Evolutionary conservation across 768 basidiomycete genomes (phyloP).

Genomic region (Termitomyces sp.): DNA sequence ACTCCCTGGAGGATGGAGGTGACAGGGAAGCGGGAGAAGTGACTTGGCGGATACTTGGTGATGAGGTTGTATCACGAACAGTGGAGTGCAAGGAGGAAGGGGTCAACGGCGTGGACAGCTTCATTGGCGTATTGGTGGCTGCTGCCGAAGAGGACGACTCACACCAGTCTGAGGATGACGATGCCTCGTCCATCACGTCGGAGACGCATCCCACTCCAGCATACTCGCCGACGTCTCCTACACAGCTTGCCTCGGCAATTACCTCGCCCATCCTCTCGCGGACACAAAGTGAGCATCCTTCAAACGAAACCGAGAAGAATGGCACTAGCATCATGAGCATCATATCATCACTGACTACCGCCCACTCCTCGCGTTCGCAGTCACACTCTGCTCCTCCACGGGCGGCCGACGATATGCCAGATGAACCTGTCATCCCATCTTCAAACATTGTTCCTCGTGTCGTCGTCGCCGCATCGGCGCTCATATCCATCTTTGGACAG

Average conservation of each 20-base stretch:
- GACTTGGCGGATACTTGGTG: constrained; percentile 59
- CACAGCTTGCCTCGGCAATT: constrained; percentile 19
- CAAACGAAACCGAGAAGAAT: constrained; percentile 30
- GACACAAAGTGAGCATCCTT: constrained; percentile 50
- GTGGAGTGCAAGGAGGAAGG: constrained; percentile 32
- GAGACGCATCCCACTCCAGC: constrained; percentile 34
- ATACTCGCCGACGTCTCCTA: constrained; percentile 19
- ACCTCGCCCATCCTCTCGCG: constrained; percentile 54
- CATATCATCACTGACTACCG: constrained; percentile 54
- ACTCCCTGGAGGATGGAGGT: constrained; percentile 20
- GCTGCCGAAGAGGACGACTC: constrained; percentile 29
- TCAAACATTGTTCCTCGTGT: constrained; percentile 30
- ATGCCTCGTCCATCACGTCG: constrained; percentile 34
- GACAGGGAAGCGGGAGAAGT: constrained; percentile 33
- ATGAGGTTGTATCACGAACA: constrained; percentile 58
- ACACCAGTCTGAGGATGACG: constrained; percentile 31
- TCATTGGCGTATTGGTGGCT: constrained; percentile 36
- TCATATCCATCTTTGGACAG: constrained; percentile 65
- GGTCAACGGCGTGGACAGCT: constrained; percentile 18
- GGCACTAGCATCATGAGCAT: constrained; percentile 46
- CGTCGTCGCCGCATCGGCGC: constrained; percentile 56
- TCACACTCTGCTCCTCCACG: constrained; percentile 49
- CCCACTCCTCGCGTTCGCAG: constrained; percentile 50
- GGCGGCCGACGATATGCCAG: constrained; percentile 28
- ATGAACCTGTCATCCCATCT: constrained; percentile 15